Evolutionary conservation across 345 rosid species (phyloP).

Genomic region (Ceriops decandra): DNA sequence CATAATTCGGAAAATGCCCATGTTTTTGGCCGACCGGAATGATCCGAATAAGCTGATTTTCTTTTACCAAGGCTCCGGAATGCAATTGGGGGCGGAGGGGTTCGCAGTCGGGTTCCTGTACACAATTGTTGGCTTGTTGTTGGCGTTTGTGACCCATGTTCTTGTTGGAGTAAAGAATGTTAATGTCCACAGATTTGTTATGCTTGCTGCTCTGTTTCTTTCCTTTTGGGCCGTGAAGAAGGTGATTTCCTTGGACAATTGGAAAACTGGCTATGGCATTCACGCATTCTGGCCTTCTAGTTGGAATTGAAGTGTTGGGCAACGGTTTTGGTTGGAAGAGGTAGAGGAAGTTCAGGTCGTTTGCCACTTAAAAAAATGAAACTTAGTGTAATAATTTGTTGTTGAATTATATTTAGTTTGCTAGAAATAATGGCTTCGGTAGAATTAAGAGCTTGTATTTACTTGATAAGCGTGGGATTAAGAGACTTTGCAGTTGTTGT

Average conservation of each 20-base stretch:
- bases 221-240: constrained; percentile 75
- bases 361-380: constrained; percentile 1
- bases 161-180: constrained; percentile 54
- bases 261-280: constrained; percentile 87
- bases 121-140: constrained; percentile 64
- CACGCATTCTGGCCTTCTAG: constrained; percentile 78
- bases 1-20: constrained; percentile 77
- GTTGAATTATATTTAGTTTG: no score
- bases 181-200: constrained; percentile 44
- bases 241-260: constrained; percentile 71
- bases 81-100: constrained; percentile 90
- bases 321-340: background rate
- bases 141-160: constrained; percentile 60
- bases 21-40: constrained; percentile 64
- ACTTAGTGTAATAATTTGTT: background rate
- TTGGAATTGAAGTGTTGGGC: constrained; percentile 32
- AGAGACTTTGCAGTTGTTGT: no score
- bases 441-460: no score
- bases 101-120: constrained; percentile 78
- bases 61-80: constrained; percentile 80
- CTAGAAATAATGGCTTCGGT: no score
- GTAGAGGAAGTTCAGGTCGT: background rate
- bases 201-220: constrained; percentile 48
- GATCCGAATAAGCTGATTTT: constrained; percentile 64
- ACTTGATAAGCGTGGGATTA: no score